phyloP scores from a whole-genome alignment of 148 eudicot species.

The Oxyria digyna region DNA sequence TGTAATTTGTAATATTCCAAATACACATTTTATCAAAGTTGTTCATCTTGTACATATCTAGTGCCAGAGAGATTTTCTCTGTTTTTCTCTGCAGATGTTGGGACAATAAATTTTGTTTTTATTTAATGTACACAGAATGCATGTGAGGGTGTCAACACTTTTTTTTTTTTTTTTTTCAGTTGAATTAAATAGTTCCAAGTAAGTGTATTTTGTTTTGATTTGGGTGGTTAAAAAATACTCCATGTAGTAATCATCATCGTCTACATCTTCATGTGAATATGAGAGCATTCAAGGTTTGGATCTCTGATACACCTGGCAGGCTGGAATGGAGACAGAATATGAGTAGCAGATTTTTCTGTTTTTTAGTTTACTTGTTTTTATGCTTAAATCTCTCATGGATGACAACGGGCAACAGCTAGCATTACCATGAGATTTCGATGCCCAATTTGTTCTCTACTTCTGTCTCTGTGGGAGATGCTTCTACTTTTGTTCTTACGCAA shows the following conservation, averaged over 20 bases:
- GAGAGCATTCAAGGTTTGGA: background rate
- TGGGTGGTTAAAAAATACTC: background rate
- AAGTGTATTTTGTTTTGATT: background rate
- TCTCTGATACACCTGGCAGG: background rate
- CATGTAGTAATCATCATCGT: background rate
- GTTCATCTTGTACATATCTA: no score
- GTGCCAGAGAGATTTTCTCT: background rate
- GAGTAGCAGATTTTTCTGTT: background rate
- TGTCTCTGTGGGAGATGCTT: no score
- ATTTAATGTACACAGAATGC: background rate
- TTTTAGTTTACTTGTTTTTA: background rate
- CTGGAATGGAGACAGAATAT: slow-evolving; percentile 1
- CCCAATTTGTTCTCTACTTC: no score
- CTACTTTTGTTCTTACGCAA: no score
- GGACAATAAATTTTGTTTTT: no score
- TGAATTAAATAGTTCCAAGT: background rate
- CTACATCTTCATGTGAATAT: background rate
- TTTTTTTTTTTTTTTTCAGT: no score
- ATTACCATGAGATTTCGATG: background rate
- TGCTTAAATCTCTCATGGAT: background rate
- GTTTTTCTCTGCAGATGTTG: background rate
- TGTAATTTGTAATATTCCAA: no score
- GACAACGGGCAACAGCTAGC: background rate
- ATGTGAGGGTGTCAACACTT: background rate
- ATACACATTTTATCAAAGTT: no score